These are phyloP conservation scores for Kodamaea sagamina DNA, from an alignment of 805 yeast genomes.

Conservation along the genomic window DNA sequence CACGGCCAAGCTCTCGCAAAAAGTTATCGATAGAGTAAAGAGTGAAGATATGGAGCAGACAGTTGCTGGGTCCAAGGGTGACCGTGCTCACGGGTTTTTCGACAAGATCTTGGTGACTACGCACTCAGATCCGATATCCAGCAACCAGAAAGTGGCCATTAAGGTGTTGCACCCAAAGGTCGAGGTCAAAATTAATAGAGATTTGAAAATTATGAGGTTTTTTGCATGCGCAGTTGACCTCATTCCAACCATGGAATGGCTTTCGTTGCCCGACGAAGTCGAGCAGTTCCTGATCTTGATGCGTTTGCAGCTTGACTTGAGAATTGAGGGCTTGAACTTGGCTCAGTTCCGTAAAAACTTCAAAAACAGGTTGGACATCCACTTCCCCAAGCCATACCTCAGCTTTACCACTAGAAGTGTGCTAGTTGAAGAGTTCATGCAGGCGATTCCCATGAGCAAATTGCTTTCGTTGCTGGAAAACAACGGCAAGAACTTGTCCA, in stretches of 20 bases:
- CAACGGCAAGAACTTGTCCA: slow-evolving; percentile 56
- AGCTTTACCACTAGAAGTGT: slow-evolving; percentile 67
- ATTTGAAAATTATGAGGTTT: slow-evolving; percentile 77
- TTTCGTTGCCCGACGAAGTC: slow-evolving; percentile 92
- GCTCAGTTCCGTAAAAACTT: slow-evolving; percentile 72
- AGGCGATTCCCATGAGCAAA: slow-evolving; percentile 79
- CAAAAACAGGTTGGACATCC: slow-evolving; percentile 54
- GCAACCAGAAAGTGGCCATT: slow-evolving; percentile 72
- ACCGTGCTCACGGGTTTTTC: slow-evolving; percentile 22
- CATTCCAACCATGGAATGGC: slow-evolving; percentile 97
- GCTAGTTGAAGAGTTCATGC: slow-evolving; percentile 80
- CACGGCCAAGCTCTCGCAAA: slow-evolving; percentile 60
- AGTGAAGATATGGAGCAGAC: slow-evolving; percentile 24
- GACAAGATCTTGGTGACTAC: slow-evolving; percentile 39
- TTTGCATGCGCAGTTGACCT: slow-evolving; percentile 70
- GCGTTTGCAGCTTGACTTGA: slow-evolving; percentile 83
- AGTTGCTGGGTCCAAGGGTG: slow-evolving; percentile 17
- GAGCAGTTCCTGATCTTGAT: slow-evolving; percentile 82
- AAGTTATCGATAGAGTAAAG: slow-evolving; percentile 41
- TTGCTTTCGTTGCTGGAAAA: slow-evolving; percentile 54
- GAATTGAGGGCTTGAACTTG: slow-evolving; percentile 86
- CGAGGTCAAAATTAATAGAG: slow-evolving; percentile 69
- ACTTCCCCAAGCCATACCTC: slow-evolving; percentile 78
- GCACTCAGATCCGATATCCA: slow-evolving; percentile 31
- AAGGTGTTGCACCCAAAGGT: slow-evolving; percentile 93